Evolutionary conservation across 257 asterid species (phyloP).

Genomic region (Solanum dulcamara): DNA sequence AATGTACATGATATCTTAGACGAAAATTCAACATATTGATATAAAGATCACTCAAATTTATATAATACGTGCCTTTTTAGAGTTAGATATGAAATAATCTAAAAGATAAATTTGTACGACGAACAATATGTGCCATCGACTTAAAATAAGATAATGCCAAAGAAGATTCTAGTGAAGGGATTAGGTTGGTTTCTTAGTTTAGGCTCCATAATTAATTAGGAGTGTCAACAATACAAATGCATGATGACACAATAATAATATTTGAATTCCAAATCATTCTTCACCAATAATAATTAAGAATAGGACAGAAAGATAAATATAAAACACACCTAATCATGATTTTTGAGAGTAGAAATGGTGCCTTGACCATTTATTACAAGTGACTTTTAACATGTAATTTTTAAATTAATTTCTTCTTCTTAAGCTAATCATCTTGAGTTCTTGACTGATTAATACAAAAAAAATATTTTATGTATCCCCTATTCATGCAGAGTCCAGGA

Average conservation of each 20-base stretch:
- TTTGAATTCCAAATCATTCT: neutral
- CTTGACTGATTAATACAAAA: neutral
- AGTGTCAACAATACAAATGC: neutral
- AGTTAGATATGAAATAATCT: no score
- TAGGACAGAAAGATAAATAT: neutral
- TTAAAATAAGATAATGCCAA: neutral
- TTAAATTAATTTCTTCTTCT: neutral
- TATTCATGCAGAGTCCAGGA: no score
- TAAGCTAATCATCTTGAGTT: neutral
- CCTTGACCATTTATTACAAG: neutral
- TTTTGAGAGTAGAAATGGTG: neutral
- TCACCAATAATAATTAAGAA: neutral
- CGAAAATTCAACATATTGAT: neutral
- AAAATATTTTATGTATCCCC: no score
- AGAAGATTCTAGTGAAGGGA: neutral
- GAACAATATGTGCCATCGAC: neutral
- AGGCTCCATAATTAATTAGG: neutral
- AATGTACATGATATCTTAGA: neutral
- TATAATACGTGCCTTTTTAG: neutral
- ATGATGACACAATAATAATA: neutral
- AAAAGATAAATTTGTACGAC: neutral
- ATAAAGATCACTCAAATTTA: fast-evolving
- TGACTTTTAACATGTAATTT: neutral
- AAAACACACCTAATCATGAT: neutral
- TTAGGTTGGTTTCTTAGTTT: neutral